These are phyloP conservation scores for Hypoxylon sp. DNA, from an alignment of 2,329 filamentous ascomycete genomes.

Conservation along the genomic window DNA sequence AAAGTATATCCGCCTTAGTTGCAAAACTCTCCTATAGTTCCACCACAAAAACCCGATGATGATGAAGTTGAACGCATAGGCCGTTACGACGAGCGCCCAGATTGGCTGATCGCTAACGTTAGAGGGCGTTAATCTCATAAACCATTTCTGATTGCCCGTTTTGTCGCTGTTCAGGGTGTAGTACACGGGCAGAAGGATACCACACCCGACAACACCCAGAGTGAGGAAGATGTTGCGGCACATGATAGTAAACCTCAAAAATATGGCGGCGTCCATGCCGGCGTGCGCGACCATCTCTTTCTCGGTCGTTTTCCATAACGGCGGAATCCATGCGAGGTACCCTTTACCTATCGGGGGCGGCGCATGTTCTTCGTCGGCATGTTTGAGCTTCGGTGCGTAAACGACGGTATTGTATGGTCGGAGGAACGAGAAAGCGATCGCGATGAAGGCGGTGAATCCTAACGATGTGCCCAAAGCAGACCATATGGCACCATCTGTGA, in stretches of 20 bases:
- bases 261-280: constrained; percentile 91
- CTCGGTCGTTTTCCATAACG: constrained; percentile 84
- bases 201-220: constrained; percentile 79
- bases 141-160: constrained; percentile 60
- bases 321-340: constrained; percentile 88
- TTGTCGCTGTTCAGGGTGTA: constrained; percentile 64
- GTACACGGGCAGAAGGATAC: constrained; percentile 86
- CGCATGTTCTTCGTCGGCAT: constrained; percentile 90
- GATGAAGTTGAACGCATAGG: constrained; percentile 79
- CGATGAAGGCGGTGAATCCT: constrained; percentile 79
- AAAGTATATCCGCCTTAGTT: constrained; percentile 83
- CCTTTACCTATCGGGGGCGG: constrained; percentile 89
- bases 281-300: constrained; percentile 82
- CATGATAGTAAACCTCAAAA: constrained; percentile 91
- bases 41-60: constrained; percentile 88
- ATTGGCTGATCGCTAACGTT: constrained; percentile 67
- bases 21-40: constrained; percentile 84
- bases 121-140: constrained; percentile 72
- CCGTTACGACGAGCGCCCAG: constrained; percentile 72
- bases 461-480: constrained; percentile 86
- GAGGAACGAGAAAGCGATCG: constrained; percentile 87
- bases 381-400: constrained; percentile 93
- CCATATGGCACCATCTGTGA: constrained; percentile 74
- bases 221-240: constrained; percentile 88
- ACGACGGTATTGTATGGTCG: constrained; percentile 93